Conservation (phyloP, 1,284 basidiomycete genomes). For the Cutaneotrichosporon dermatis region DNA sequence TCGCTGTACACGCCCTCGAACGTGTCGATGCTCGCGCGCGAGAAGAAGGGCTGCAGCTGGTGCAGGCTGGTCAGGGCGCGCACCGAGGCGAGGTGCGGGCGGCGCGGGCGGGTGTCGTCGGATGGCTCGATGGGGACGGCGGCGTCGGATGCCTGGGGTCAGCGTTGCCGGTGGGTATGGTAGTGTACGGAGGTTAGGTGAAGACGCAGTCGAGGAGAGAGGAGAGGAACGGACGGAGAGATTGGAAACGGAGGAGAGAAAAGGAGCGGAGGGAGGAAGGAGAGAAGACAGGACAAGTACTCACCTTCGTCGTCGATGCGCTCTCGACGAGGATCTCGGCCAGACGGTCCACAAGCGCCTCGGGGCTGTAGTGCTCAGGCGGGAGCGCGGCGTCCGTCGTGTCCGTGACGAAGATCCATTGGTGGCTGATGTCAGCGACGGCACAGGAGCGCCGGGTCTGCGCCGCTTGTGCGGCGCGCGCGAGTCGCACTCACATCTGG, state of each 20-base stretch:
- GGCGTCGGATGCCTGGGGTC: neutral
- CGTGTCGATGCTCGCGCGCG: slow-evolving; percentile 75
- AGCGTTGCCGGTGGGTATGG: neutral
- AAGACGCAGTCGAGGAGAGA: too few relatives aligned
- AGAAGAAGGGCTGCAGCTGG: slow-evolving; percentile 81
- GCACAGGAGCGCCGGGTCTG: too few relatives aligned
- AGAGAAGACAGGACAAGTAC: neutral
- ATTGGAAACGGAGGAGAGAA: too few relatives aligned
- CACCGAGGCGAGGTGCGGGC: slow-evolving; percentile 64
- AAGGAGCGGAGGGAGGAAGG: too few relatives aligned
- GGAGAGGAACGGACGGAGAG: too few relatives aligned
- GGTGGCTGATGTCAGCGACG: slow-evolving; percentile 61
- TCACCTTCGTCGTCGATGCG: neutral
- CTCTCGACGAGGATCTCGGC: slow-evolving; percentile 67
- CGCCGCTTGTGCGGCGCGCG: too few relatives aligned
- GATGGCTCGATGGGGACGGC: neutral
- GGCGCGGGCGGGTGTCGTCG: slow-evolving; percentile 52
- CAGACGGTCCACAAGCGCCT: slow-evolving; percentile 84
- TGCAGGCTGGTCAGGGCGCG: slow-evolving; percentile 72
- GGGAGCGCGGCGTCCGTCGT: slow-evolving; percentile 92
- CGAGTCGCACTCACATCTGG: slow-evolving; percentile 65
- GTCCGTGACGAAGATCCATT: slow-evolving; percentile 99
- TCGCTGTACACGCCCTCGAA: slow-evolving; percentile 85
- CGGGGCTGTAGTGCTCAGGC: slow-evolving; percentile 73
- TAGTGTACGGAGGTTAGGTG: too few relatives aligned